phyloP scores from a whole-genome alignment of 75 land plant species.

The Pinus albicaulis region DNA sequence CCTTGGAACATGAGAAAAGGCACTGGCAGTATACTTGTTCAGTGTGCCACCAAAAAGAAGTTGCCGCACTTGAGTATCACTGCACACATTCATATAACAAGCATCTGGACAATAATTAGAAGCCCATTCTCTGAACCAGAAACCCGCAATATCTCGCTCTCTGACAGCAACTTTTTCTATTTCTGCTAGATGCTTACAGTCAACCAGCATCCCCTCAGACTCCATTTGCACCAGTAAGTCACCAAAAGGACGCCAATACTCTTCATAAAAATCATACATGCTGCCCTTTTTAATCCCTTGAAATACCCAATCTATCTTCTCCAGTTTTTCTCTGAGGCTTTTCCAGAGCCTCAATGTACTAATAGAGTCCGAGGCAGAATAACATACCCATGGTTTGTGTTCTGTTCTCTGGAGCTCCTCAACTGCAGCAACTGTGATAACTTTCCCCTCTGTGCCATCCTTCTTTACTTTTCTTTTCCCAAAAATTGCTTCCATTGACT shows the following conservation, averaged over 20 bases:
- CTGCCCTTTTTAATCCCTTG: conserved; percentile 27
- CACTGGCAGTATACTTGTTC: conserved; percentile 34
- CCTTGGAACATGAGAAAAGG: neutral
- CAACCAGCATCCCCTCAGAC: conserved; percentile 87
- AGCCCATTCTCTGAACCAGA: conserved; percentile 80
- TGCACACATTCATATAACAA: conserved; percentile 86
- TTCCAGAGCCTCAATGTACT: conserved; percentile 75
- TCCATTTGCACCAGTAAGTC: conserved; percentile 81
- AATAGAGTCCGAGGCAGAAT: conserved; percentile 85
- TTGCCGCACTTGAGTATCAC: conserved; percentile 94
- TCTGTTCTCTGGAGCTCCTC: conserved; percentile 82
- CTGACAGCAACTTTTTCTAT: conserved; percentile 76
- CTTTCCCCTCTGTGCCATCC: conserved; percentile 85
- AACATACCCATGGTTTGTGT: conserved; percentile 77
- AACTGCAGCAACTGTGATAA: conserved; percentile 60
- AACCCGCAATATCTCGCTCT: conserved; percentile 67
- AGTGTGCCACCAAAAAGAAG: conserved; percentile 73
- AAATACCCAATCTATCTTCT: conserved; percentile 42
- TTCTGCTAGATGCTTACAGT: conserved; percentile 67
- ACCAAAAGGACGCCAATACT: conserved; percentile 91
- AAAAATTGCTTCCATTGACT: conserved; percentile 84
- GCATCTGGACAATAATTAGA: conserved; percentile 82
- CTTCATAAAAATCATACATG: conserved; percentile 86
- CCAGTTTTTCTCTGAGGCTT: conserved; percentile 54
- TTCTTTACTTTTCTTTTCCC: conserved; percentile 72